Base-by-base conservation (phyloP, 1,284 basidiomycete species). In the Cutaneotrichosporon sp. region DNA sequence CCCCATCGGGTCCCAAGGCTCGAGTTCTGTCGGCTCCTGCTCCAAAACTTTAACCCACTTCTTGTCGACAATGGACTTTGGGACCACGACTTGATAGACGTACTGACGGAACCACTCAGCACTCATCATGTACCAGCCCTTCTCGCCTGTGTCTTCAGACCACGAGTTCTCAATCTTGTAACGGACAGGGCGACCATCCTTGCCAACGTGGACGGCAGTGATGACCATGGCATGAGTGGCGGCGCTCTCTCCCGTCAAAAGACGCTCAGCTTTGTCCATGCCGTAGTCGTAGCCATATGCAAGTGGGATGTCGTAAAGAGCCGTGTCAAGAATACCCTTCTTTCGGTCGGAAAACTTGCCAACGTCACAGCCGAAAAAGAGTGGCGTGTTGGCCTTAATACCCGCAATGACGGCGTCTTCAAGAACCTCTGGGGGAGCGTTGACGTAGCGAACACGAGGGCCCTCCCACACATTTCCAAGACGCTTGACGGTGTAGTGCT, bases 81-180 rank as follows among this genome's bases (percentile, higher is more conserved):
- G 89, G 8, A 90, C 83, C 10, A 94, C 91, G 26, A 93, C 72
- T 83, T 88, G 70, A 55, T 72, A 62, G 12, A 83, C 86, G 61
- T 72, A 90, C 84, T 97, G 80, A 57, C 87, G 83, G 75, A 97
- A 97, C 93, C 93, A 97, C 39, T 78, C 79, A 59, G 88, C 86
- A 42, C 84, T 87, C 88, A 94, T 94, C 63, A 94, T 84, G 77
- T 88, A 92, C 77, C 85, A 97, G 2, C 91, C 93, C 65, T 91
- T 85, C 60, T 90, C 80, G 18, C 93, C 89, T 0, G 79, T 80
- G 0, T 77, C 78, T n/a, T 84, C 82, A 21, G 89, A 87, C 94
- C 93, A 97, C 9, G 84, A 87, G 78, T 97, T 97, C 80, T 97
- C 92, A 12, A 97, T 88, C 74, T 90, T 88, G 81, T 90, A 97